Evolutionary conservation across 2,329 filamentous ascomycete species (phyloP), one percentile per base, ranked within the genome.

Genomic region (Hypoxylon sp.): DNA sequence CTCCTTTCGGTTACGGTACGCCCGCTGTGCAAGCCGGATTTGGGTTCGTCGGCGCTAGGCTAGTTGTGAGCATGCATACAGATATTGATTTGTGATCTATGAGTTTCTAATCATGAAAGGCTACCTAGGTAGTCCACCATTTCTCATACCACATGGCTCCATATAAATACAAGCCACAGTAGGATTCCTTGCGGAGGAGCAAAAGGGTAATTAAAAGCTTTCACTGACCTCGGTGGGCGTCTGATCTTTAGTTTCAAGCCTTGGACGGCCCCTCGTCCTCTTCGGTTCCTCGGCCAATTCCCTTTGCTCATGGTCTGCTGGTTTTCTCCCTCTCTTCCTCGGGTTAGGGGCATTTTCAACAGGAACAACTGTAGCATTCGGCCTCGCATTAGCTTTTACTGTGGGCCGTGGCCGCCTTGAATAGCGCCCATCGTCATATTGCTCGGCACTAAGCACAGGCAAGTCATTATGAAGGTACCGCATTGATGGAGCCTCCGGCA

Each of bases 1-100:
- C 76, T 97, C 94, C 80, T 97, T 97, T 56, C 94, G 90, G 75
- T 92, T 89, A 15, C 94, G 89, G 76, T 97, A 97, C 0, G 93
- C 93, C 71, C 93, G 85, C 78, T 97, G 94, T 1, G 94, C 94
- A 60, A 95, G 86, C 24, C 94, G 90, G 70, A 97, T 96, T 77
- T 97, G 94, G 4, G 93, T 95, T 60, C 94, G 88, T 57, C 94
- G 91, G 68, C 93, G 91, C 92, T 92, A 71, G 48, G 39, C 48
- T 53, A 47, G 19, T 64, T 67, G 67, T 75, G 71, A 76, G 44
- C 29, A 52, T 67, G 50, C 31, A 47, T 52, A 3, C 52, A 37
- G 2, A 37, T 39, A 58, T 37, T 39, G 31, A 58, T 50, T 50
- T 13, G 24, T 11, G 21, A 29, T 58, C 31, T 50, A 58, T 15